phyloP scores from a whole-genome alignment of 2,329 filamentous ascomycete species.

The Pseudogymnoascus sp. region DNA sequence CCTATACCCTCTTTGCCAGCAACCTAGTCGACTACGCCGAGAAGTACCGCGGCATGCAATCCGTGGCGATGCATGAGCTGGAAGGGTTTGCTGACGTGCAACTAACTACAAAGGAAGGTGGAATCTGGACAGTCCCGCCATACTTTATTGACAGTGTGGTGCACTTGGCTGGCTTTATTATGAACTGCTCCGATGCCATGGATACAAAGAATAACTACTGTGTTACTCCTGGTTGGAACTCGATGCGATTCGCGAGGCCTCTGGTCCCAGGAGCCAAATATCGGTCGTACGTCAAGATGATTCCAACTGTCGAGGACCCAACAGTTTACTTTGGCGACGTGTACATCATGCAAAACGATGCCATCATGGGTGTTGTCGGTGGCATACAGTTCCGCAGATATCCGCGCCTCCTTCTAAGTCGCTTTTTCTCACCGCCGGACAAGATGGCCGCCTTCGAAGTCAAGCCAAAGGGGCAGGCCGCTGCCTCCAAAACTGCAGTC shows the following conservation, averaged over 20 bases:
- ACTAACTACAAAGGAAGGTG: conserved; percentile 18
- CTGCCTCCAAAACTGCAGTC: background rate
- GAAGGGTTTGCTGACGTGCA: conserved; percentile 22
- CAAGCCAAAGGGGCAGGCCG: background rate
- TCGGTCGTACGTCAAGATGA: conserved; percentile 23
- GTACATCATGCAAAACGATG: conserved; percentile 30
- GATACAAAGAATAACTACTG: conserved; percentile 22
- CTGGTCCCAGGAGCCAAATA: conserved; percentile 19
- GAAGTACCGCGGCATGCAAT: conserved; percentile 20
- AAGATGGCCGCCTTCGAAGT: conserved; percentile 9
- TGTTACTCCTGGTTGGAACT: conserved; percentile 24
- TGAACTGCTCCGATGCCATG: conserved; percentile 21
- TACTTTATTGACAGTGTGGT: conserved; percentile 18
- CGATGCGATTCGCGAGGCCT: conserved; percentile 19
- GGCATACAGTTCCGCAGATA: conserved; percentile 33
- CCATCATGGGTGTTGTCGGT: conserved; percentile 29
- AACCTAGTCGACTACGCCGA: conserved; percentile 20
- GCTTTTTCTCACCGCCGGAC: conserved; percentile 35
- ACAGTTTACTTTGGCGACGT: conserved; percentile 30
- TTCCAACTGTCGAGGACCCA: conserved; percentile 26
- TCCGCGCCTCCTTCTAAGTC: conserved; percentile 32
- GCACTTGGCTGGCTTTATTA: conserved; percentile 18
- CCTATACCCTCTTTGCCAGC: conserved; percentile 18
- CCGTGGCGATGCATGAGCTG: conserved; percentile 20
- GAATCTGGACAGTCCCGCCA: conserved; percentile 18